phyloP scores from a whole-genome alignment of 306 rosid species.

The Arachis hypogaea region DNA sequence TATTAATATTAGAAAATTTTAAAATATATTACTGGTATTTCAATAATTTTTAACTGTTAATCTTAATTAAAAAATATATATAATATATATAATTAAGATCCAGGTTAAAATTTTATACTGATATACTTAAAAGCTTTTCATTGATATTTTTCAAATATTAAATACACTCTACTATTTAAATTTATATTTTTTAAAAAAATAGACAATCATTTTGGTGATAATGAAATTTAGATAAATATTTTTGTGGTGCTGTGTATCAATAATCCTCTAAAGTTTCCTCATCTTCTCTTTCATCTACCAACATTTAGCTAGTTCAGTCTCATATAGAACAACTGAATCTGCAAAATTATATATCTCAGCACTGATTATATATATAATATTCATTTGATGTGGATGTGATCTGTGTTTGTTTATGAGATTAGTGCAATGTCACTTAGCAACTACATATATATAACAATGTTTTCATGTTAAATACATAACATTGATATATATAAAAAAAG shows the following conservation, averaged over 20 bases:
- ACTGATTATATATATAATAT: neutral
- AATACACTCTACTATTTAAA: too few species aligned
- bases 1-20: too few species aligned
- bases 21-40: too few species aligned
- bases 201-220: neutral
- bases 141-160: too few species aligned
- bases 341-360: neutral
- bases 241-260: too few species aligned
- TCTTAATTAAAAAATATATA: too few species aligned
- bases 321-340: neutral
- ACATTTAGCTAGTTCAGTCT: neutral
- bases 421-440: neutral
- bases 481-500: too few species aligned
- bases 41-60: too few species aligned
- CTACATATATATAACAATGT: slow-evolving; percentile 13
- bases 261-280: neutral
- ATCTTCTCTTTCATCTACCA: neutral
- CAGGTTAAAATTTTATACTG: too few species aligned
- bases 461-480: slow-evolving; percentile 5
- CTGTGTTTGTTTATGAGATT: neutral
- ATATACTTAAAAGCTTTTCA: too few species aligned
- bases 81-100: too few species aligned
- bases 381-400: slow-evolving; percentile 18
- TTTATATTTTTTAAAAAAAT: too few species aligned
- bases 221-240: neutral